These are phyloP conservation scores for Eucalyptus sp. DNA, from an alignment of 345 rosid genomes.

Conservation along the genomic window DNA sequence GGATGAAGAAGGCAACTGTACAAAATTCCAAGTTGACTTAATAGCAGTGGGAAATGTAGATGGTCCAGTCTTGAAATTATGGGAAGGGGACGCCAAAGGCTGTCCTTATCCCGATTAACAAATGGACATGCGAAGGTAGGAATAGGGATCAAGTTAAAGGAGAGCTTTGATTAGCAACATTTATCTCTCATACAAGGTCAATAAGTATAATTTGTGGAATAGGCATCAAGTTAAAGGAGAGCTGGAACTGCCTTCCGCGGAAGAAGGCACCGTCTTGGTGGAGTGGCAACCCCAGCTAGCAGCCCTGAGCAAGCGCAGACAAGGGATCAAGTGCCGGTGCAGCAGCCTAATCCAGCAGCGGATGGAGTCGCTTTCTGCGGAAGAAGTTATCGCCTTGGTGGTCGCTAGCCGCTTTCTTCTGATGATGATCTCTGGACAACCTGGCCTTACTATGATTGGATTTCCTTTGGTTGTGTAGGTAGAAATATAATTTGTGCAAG, in stretches of 20 bases:
- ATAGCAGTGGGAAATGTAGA: neutral
- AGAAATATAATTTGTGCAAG: neutral
- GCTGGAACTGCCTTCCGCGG: constrained; percentile 40
- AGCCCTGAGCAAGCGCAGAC: neutral
- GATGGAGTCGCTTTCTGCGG: neutral
- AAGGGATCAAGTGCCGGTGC: neutral
- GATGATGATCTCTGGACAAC: neutral
- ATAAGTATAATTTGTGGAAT: no score
- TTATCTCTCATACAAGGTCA: neutral
- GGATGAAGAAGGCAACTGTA: neutral
- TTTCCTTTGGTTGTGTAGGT: neutral
- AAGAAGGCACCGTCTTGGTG: constrained; percentile 30
- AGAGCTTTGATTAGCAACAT: neutral
- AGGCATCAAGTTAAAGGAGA: no score
- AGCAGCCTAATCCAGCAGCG: neutral
- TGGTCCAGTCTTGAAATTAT: neutral
- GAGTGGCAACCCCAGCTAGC: neutral
- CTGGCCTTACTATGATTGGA: neutral
- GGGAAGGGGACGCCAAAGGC: neutral
- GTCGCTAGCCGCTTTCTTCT: neutral
- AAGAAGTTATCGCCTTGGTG: neutral
- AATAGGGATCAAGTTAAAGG: neutral
- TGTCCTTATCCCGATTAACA: neutral
- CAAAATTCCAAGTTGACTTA: neutral
- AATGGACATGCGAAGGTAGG: neutral